Percentiles rank a stretch among this genome's conserved stretches.
Evolutionary conservation across 1,284 basidiomycete genomes (phyloP).

Genomic region (Trametes polyzona): DNA sequence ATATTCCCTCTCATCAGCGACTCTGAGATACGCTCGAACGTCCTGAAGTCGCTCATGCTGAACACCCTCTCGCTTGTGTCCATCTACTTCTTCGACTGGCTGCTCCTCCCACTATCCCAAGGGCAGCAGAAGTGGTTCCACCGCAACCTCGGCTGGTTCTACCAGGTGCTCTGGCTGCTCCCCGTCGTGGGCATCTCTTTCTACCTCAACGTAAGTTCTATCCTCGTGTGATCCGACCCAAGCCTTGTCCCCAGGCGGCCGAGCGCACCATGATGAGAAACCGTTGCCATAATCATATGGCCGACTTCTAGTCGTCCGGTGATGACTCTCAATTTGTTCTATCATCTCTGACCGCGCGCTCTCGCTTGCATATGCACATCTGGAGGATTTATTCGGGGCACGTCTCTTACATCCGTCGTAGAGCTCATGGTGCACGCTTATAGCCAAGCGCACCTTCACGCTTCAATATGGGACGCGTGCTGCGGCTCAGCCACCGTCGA

Average conservation of each 20-base stretch:
- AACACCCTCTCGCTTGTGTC: slow-evolving; percentile 71
- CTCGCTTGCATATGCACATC: background rate
- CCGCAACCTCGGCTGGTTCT: slow-evolving; percentile 73
- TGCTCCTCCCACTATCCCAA: slow-evolving; percentile 71
- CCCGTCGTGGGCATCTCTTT: slow-evolving; percentile 73
- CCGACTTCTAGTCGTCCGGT: background rate
- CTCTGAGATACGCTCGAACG: slow-evolving; percentile 69
- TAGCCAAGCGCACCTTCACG: slow-evolving; percentile 71
- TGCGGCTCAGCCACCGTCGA: slow-evolving; percentile 45
- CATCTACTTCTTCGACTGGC: slow-evolving; percentile 71
- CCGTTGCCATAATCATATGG: slow-evolving; percentile 4
- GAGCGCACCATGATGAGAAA: slow-evolving; percentile 5
- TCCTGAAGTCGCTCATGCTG: slow-evolving; percentile 73
- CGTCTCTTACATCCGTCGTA: slow-evolving; percentile 36
- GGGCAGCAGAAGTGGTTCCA: slow-evolving; percentile 68
- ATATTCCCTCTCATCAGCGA: slow-evolving; percentile 49
- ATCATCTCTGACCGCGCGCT: no score
- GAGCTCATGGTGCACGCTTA: slow-evolving; percentile 73
- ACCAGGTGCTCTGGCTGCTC: slow-evolving; percentile 74
- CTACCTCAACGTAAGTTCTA: slow-evolving; percentile 70
- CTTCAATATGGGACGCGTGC: slow-evolving; percentile 67
- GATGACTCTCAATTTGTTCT: background rate
- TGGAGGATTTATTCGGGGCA: slow-evolving; percentile 8
- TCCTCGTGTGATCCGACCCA: background rate
- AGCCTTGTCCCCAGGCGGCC: background rate